Percentiles rank a stretch among this genome's conserved stretches.
Conservation (phyloP, 495 filamentous ascomycete genomes). For the Staphylotrichum longicolle region DNA sequence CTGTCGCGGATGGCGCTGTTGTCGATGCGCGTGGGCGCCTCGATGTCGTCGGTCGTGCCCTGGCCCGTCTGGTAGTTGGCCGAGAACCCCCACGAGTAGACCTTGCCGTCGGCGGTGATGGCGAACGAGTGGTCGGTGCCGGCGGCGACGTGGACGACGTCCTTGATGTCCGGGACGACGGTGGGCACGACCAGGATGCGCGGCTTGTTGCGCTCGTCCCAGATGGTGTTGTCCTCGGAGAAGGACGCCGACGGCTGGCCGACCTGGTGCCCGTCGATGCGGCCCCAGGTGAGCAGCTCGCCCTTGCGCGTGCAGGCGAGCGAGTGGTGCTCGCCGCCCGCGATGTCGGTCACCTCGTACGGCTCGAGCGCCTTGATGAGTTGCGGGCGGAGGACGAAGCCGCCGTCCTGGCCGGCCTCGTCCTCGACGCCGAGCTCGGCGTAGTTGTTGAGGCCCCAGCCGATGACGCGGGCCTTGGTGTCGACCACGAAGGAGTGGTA, state of each 20-base stretch:
- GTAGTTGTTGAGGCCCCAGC: slow-evolving; percentile 88
- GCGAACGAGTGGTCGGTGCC: slow-evolving; percentile 62
- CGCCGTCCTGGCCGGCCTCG: slow-evolving; percentile 63
- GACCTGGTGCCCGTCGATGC: slow-evolving; percentile 61
- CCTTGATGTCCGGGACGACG: slow-evolving; percentile 28
- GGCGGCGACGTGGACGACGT: slow-evolving; percentile 42
- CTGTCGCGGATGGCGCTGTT: slow-evolving; percentile 59
- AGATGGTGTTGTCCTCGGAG: slow-evolving; percentile 54
- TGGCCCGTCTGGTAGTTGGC: slow-evolving; percentile 66
- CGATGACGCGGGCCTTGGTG: slow-evolving; percentile 65
- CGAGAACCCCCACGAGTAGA: slow-evolving; percentile 70
- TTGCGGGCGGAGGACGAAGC: slow-evolving; percentile 48
- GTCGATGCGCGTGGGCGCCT: slow-evolving; percentile 58
- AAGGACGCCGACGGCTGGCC: slow-evolving; percentile 55
- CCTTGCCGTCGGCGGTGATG: slow-evolving; percentile 57
- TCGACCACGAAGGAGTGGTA: slow-evolving; percentile 78
- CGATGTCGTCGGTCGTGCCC: slow-evolving; percentile 57
- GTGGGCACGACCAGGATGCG: slow-evolving; percentile 58
- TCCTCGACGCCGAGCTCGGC: slow-evolving; percentile 69
- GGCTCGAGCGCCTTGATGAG: slow-evolving; percentile 50
- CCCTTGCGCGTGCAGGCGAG: slow-evolving; percentile 60
- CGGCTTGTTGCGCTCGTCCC: slow-evolving; percentile 52
- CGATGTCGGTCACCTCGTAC: slow-evolving; percentile 52
- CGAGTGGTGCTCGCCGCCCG: slow-evolving; percentile 69
- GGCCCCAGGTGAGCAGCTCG: slow-evolving; percentile 66